Evolutionary conservation across 2,329 filamentous ascomycete genomes (phyloP).

Genomic region (Waltergamsia citrina): DNA sequence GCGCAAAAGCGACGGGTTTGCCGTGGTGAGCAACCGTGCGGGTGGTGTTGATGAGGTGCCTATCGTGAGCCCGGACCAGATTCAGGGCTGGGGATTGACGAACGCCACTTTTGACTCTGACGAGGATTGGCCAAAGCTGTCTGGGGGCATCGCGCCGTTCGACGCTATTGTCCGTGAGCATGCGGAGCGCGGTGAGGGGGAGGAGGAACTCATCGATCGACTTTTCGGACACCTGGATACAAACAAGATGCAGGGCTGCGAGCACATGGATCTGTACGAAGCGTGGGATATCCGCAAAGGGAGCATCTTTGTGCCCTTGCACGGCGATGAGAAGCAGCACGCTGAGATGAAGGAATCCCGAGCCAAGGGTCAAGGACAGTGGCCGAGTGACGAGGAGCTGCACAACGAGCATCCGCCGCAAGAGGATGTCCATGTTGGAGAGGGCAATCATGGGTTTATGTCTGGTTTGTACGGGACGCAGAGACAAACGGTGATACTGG

Average conservation of each 20-base stretch:
- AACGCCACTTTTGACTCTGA: slow-evolving; percentile 49
- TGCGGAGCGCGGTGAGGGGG: slow-evolving; percentile 16
- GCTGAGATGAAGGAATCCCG: slow-evolving; percentile 32
- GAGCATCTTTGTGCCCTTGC: slow-evolving; percentile 51
- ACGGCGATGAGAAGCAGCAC: slow-evolving; percentile 39
- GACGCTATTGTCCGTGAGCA: slow-evolving; percentile 2
- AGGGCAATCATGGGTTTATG: slow-evolving; percentile 31
- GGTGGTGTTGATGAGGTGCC: slow-evolving; percentile 44
- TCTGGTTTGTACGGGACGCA: slow-evolving; percentile 57
- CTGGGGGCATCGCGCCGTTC: slow-evolving; percentile 8
- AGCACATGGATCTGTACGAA: slow-evolving; percentile 38
- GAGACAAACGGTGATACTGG: slow-evolving; percentile 51
- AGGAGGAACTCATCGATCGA: slow-evolving; percentile 38
- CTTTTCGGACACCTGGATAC: slow-evolving; percentile 47
- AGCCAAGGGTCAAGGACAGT: slow-evolving; percentile 18
- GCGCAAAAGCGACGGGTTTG: slow-evolving; percentile 38
- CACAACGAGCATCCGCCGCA: slow-evolving; percentile 13
- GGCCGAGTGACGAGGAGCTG: slow-evolving; percentile 27
- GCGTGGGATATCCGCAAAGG: slow-evolving; percentile 44
- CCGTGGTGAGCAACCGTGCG: slow-evolving; percentile 53
- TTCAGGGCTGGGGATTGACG: slow-evolving; percentile 49
- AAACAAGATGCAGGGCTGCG: slow-evolving; percentile 40
- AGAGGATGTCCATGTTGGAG: background rate
- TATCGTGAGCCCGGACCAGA: slow-evolving; percentile 42
- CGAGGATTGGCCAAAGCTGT: slow-evolving; percentile 52